These are phyloP conservation scores for Raddia distichophylla DNA, from an alignment of 176 grass and related monocot species.

Conservation along the genomic window DNA sequence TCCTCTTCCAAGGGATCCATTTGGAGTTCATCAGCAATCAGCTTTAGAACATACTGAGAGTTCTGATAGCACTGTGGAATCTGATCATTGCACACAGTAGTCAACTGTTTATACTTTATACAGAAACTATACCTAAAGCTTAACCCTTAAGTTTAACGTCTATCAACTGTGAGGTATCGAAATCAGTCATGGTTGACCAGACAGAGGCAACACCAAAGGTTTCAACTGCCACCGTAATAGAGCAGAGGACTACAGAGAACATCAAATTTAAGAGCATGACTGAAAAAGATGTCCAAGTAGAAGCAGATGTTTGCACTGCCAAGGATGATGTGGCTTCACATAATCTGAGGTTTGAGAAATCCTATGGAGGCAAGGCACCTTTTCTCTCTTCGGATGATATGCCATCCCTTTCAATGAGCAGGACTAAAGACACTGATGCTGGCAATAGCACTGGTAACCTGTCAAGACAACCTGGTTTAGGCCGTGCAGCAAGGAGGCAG, in stretches of 20 bases:
- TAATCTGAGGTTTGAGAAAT: constrained; percentile 37
- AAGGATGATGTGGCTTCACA: constrained; percentile 43
- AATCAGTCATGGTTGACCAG: constrained; percentile 41
- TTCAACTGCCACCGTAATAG: background rate
- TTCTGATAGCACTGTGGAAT: constrained; percentile 49
- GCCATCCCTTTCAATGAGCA: constrained; percentile 35
- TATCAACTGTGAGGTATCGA: constrained; percentile 28
- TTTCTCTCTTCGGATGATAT: constrained; percentile 34
- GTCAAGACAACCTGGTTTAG: constrained; percentile 62
- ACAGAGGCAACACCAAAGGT: constrained; percentile 10
- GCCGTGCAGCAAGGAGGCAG: constrained; percentile 68
- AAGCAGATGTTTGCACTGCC: constrained; percentile 32
- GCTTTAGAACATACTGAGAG: constrained; percentile 20
- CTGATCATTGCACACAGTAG: constrained; percentile 19
- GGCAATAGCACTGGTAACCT: constrained; percentile 38
- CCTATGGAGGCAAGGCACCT: background rate
- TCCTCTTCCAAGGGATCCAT: background rate
- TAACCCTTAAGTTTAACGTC: background rate
- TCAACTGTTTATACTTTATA: constrained; percentile 27
- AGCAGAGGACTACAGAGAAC: constrained; percentile 31
- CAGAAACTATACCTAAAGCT: constrained; percentile 25
- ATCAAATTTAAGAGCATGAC: background rate
- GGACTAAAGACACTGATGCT: constrained; percentile 40
- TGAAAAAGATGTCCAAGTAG: constrained; percentile 35
- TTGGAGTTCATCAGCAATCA: constrained; percentile 24